phyloP scores from a whole-genome alignment of 2,329 filamentous ascomycete species.

The Colletotrichum australisinense region DNA sequence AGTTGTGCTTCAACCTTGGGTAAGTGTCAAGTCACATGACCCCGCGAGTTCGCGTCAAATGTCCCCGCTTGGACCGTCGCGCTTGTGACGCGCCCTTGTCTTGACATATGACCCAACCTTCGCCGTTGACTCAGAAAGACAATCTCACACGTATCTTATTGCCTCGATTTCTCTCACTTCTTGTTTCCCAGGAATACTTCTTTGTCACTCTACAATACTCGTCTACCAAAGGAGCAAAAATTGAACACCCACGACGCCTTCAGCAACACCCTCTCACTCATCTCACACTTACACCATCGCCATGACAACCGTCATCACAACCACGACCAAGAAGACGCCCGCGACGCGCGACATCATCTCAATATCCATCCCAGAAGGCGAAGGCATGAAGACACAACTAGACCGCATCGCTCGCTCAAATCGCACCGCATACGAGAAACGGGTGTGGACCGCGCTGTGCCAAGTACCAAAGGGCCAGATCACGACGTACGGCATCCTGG shows the following conservation, averaged over 20 bases:
- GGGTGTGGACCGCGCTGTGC: slow-evolving; percentile 77
- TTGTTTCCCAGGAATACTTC: fast-evolving
- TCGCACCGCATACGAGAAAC: slow-evolving; percentile 68
- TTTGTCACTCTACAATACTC: not conserved
- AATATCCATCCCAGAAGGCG: slow-evolving; percentile 12
- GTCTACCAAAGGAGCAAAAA: not conserved
- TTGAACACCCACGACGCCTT: no score
- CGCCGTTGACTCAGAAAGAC: slow-evolving; percentile 9
- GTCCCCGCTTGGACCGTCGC: slow-evolving; percentile 10
- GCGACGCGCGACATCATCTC: slow-evolving; percentile 1
- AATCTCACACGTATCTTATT: not conserved
- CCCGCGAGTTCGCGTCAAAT: slow-evolving; percentile 7
- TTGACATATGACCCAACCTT: slow-evolving; percentile 21
- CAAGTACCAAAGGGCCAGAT: slow-evolving; percentile 81
- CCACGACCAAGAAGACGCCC: slow-evolving; percentile 6
- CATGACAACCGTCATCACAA: slow-evolving; percentile 22
- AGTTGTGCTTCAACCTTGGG: no score
- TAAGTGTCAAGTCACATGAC: slow-evolving; percentile 7
- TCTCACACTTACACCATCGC: slow-evolving; percentile 3
- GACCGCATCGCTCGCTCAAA: slow-evolving; percentile 55
- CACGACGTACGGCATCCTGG: slow-evolving; percentile 82
- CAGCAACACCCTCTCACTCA: not conserved
- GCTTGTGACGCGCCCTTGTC: slow-evolving; percentile 32
- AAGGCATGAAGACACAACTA: slow-evolving; percentile 54
- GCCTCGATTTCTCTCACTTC: not conserved